Evolutionary conservation across 805 yeast genomes (phyloP), one percentile per base, ranked within the genome.

Genomic region (Schwanniomyces occidentalis): DNA sequence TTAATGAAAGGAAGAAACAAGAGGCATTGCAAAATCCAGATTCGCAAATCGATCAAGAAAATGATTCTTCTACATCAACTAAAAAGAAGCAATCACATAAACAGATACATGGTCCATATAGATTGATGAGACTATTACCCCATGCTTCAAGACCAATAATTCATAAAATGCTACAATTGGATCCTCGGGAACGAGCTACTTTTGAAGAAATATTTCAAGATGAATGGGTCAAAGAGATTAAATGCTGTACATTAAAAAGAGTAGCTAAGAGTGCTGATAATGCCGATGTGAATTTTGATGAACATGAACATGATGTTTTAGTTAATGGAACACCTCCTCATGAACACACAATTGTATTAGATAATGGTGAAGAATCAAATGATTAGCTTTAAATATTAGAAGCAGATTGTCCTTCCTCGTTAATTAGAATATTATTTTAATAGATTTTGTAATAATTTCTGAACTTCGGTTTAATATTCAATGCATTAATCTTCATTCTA

Each of bases 71-170:
- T 5, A 38, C 37, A 10, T 38, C 38, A 18, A 13, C 54, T 33
- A 64, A 64, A 41, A 68, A 71, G 44, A 48, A 65, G 22, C 29
- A 58, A n/a, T 46, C 49, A 19, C 73, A 67, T 48, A 77, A 76
- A 46, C 81, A 79, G 42, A 78, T 84, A 16, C 89, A 84, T 50
- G 95, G 95, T 5, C 91, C 93, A 8, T 85, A 85, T 61, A 69
- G 95, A 54, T 64, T 85, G 45, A 77, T 85, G 82, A 75, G 95
- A 61, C 63, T 85, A 32, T 61, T 85, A 23, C 95, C 95, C 4
- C 95, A 85, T 56, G 89, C 91, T 6, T 68, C 93, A 10, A 73
- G 95, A 58, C 93, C 91, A 8, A 66, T 85, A 8, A 68, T 85
- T 19, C 80, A 84, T 16, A 70, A 63, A 39, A 83, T 85, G 80